These are phyloP conservation scores for Guyanaporus albipodus DNA, from an alignment of 768 basidiomycete species.

Conservation along the genomic window DNA sequence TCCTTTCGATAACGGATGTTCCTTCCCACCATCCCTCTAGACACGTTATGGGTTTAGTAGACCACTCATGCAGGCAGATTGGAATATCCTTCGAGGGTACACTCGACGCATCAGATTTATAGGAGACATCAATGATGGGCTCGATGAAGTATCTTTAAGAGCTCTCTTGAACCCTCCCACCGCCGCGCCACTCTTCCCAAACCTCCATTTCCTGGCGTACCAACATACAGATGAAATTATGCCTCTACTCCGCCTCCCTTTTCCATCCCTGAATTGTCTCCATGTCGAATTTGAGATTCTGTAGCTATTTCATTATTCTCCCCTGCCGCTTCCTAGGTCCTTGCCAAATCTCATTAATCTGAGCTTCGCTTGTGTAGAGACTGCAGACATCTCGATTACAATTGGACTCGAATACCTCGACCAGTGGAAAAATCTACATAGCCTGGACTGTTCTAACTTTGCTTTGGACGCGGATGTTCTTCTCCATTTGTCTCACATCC, in stretches of 20 bases:
- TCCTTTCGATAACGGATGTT: neutral
- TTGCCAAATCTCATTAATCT: neutral
- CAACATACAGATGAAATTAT: neutral
- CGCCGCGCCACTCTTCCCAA: neutral
- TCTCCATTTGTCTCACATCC: neutral
- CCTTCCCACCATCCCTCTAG: neutral
- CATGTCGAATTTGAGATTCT: neutral
- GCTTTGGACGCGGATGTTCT: conserved; percentile 1
- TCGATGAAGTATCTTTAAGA: neutral
- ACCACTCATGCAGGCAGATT: neutral
- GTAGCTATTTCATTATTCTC: neutral
- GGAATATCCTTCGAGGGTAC: neutral
- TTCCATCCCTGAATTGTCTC: neutral
- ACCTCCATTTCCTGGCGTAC: neutral
- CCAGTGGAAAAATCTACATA: neutral
- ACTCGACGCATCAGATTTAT: neutral
- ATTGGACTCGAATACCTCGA: neutral
- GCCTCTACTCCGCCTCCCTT: neutral
- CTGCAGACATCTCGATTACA: too few species aligned
- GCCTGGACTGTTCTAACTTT: too few species aligned
- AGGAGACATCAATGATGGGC: neutral
- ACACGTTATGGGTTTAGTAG: neutral
- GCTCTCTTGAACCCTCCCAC: neutral
- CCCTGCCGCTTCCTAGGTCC: neutral
- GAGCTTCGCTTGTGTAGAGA: too few species aligned